Percentiles rank a stretch among this genome's conserved stretches.
These are phyloP conservation scores for Infundibulicybe gibba DNA, from an alignment of 768 basidiomycete genomes.

Conservation along the genomic window DNA sequence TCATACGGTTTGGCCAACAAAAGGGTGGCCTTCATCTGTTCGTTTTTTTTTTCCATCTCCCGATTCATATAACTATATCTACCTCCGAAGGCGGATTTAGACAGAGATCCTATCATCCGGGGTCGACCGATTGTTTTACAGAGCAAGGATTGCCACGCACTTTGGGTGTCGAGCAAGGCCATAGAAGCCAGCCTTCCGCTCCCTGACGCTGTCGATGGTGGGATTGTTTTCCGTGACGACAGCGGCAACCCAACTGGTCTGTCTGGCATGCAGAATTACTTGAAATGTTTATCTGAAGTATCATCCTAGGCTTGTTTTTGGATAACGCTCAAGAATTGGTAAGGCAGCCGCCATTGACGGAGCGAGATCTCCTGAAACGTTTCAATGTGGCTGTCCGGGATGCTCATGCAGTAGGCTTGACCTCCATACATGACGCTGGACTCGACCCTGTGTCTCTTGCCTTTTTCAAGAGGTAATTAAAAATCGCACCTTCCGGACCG, in stretches of 20 bases:
- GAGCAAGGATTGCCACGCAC: constrained; percentile 85
- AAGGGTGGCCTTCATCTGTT: constrained; percentile 68
- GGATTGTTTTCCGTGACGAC: constrained; percentile 69
- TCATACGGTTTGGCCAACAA: constrained; percentile 69
- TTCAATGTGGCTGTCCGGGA: constrained; percentile 64
- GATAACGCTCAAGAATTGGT: constrained; percentile 87
- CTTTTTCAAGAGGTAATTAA: constrained; percentile 66
- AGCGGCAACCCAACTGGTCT: constrained; percentile 69
- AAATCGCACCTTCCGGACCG: constrained; percentile 1
- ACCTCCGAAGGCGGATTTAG: constrained; percentile 58
- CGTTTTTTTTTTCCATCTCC: constrained; percentile 15
- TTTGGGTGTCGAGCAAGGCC: constrained; percentile 75
- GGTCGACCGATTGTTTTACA: constrained; percentile 74
- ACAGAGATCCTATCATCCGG: constrained; percentile 61
- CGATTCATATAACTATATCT: background rate
- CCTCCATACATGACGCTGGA: constrained; percentile 85
- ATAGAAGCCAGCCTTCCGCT: constrained; percentile 57
- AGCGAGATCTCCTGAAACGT: constrained; percentile 54
- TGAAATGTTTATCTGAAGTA: constrained; percentile 1
- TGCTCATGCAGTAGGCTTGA: constrained; percentile 70
- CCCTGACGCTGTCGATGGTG: constrained; percentile 73
- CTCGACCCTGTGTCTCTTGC: constrained; percentile 63
- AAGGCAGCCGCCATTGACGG: constrained; percentile 57
- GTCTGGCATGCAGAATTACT: constrained; percentile 9
- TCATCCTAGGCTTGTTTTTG: constrained; percentile 57